Evolutionary conservation across 495 filamentous ascomycete genomes (phyloP).

Genomic region (Aspergillus carlsbadensis): DNA sequence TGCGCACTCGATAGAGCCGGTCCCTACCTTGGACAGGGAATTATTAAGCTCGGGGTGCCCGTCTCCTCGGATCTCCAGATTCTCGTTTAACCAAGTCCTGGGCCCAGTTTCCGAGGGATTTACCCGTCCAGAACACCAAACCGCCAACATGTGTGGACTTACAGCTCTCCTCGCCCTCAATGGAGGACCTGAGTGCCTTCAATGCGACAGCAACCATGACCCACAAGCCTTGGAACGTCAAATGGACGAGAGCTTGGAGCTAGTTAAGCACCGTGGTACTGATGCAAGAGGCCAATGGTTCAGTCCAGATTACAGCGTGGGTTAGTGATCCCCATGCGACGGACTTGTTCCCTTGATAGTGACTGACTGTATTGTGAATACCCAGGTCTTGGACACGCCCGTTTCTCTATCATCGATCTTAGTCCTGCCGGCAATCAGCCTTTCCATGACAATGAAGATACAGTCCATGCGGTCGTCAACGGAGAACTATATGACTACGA

Average conservation of each 20-base stretch:
- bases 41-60: background rate
- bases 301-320: slow-evolving; percentile 36
- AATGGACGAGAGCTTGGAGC: slow-evolving; percentile 29
- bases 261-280: slow-evolving; percentile 48
- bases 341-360: background rate
- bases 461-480: slow-evolving; percentile 53
- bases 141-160: slow-evolving; percentile 9
- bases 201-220: background rate
- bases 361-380: background rate
- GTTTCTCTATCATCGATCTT: slow-evolving; percentile 54
- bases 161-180: slow-evolving; percentile 10
- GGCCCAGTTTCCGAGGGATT: background rate
- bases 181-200: background rate
- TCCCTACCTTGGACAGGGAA: too few species aligned
- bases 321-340: slow-evolving; percentile 11
- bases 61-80: background rate
- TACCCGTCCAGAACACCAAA: background rate
- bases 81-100: background rate
- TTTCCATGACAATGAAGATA: slow-evolving; percentile 35
- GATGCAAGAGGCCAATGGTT: slow-evolving; percentile 48
- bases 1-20: too few species aligned
- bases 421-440: slow-evolving; percentile 45
- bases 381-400: slow-evolving; percentile 40
- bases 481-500: slow-evolving; percentile 56
- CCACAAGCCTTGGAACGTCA: background rate